A percentile compares a stretch with the other conserved stretches of the same genome.
phyloP scores from a whole-genome alignment of 1,284 basidiomycete species.

The Puccinia brachypodii region DNA sequence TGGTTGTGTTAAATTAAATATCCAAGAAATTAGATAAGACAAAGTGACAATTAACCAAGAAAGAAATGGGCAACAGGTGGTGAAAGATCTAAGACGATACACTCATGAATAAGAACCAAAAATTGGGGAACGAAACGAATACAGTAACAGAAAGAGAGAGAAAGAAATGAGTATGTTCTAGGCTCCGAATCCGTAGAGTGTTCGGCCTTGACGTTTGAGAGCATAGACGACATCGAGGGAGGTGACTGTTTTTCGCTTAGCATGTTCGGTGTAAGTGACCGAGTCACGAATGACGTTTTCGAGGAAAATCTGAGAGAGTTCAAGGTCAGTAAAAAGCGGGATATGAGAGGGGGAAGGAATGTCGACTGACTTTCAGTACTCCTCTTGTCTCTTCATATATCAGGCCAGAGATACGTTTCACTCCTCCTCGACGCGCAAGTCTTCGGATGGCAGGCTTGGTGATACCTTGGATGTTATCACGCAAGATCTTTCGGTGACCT shows the following conservation, averaged over 20 bases:
- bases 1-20: too few relatives aligned
- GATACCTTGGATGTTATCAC: conserved; percentile 71
- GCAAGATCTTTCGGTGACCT: conserved; percentile 50
- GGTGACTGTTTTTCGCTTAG: conserved; percentile 85
- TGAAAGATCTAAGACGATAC: too few relatives aligned
- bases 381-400: conserved; percentile 91
- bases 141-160: neutral
- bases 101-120: too few relatives aligned
- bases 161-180: conserved; percentile 54
- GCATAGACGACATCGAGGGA: conserved; percentile 89
- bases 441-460: conserved; percentile 70
- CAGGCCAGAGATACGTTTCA: conserved; percentile 87
- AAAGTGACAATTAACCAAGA: too few relatives aligned
- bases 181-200: conserved; percentile 79
- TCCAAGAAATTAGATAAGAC: too few relatives aligned
- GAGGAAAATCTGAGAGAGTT: conserved; percentile 63
- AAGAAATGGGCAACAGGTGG: too few relatives aligned
- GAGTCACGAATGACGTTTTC: conserved; percentile 74
- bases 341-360: neutral
- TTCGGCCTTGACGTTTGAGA: conserved; percentile 71
- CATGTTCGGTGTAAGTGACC: conserved; percentile 88
- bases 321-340: neutral
- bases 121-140: too few relatives aligned
- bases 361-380: conserved; percentile 64
- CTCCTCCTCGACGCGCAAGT: conserved; percentile 90